Base-by-base conservation (phyloP, 371 early-diverging fungal species). In the Saksenaea vasiformis region DNA sequence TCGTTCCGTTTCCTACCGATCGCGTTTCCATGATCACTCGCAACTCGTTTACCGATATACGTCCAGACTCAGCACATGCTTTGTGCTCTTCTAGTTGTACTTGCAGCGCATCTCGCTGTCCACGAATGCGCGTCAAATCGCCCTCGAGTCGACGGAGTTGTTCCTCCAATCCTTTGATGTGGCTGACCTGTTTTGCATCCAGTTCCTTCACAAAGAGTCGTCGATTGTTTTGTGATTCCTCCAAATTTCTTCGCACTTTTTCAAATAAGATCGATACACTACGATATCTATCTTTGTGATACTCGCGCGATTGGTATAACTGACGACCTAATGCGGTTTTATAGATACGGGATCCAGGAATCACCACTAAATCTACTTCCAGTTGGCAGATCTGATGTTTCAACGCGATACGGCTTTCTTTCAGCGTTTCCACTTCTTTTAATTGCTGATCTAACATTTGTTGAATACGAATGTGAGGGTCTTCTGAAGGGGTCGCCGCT, bases 71-170 rank as follows among this genome's bases (percentile, higher is more conserved):
- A 58, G 86, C 91, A 61, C 88, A 89, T 17, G 90, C 81, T 35
- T 83, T 87, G 39, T 87, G 81, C 37, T 88, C 84, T 43, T 94
- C 94, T 7, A 91, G 78, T 37, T 78, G 74, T 9, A 85, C 83
- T 67, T 92, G 92, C 24, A 94, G 81, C 38, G 80, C 78, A 74
- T 97, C 95, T 39, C 97, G 87, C 58, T 89, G 85, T 43, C 85
- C 85, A 43, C 95, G 88, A 55, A 95, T 75, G 24, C 94, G 83
- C 7, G 86, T 82, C 44, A 94, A 73, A 36, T 97, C 95, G 15
- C 69, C 72, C 47, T 95, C 92, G 22, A 93, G 61, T 53, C 84
- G 83, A 39, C 85, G 80, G 58, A 93, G 72, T 65, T 93, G 89
- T 5, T 77, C 73, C 56, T 91, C 91, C 39, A 92, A 57, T 1